Percentiles rank a stretch among this genome's conserved stretches.
Evolutionary conservation across 148 eudicot genomes (phyloP).

Genomic region (Persicaria maculosa): DNA sequence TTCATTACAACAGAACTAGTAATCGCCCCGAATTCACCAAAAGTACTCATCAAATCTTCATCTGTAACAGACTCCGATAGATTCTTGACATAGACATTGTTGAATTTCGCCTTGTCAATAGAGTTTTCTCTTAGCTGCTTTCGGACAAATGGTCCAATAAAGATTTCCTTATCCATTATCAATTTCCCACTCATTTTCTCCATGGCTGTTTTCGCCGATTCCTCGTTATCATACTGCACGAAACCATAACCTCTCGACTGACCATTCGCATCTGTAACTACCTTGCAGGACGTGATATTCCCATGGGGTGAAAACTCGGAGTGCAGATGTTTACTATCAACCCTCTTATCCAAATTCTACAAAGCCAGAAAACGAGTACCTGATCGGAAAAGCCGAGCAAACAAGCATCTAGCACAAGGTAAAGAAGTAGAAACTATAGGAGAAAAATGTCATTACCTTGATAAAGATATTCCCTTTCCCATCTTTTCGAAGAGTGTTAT

Average conservation of each 20-base stretch:
- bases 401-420: not conserved
- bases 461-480: slow-evolving; percentile 79
- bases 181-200: slow-evolving; percentile 81
- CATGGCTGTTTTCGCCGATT: slow-evolving; percentile 74
- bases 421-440: no score
- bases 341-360: slow-evolving; percentile 85
- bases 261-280: slow-evolving; percentile 72
- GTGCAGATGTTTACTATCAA: slow-evolving; percentile 78
- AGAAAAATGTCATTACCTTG: slow-evolving; percentile 41
- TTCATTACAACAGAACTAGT: slow-evolving; percentile 86
- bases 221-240: slow-evolving; percentile 83
- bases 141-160: slow-evolving; percentile 70
- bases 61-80: slow-evolving; percentile 66
- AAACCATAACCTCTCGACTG: slow-evolving; percentile 92
- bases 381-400: not conserved
- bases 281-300: slow-evolving; percentile 77
- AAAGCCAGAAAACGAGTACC: not conserved
- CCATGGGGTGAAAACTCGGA: slow-evolving; percentile 78
- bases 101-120: slow-evolving; percentile 54
- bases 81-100: slow-evolving; percentile 84
- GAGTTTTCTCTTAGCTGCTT: slow-evolving; percentile 74
- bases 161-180: slow-evolving; percentile 84
- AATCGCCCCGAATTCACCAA: slow-evolving; percentile 66
- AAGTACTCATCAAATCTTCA: slow-evolving; percentile 54
- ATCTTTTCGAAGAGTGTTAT: slow-evolving; percentile 65